phyloP scores from a whole-genome alignment of 2,329 filamentous ascomycete species.

The Penicillium sp. region DNA sequence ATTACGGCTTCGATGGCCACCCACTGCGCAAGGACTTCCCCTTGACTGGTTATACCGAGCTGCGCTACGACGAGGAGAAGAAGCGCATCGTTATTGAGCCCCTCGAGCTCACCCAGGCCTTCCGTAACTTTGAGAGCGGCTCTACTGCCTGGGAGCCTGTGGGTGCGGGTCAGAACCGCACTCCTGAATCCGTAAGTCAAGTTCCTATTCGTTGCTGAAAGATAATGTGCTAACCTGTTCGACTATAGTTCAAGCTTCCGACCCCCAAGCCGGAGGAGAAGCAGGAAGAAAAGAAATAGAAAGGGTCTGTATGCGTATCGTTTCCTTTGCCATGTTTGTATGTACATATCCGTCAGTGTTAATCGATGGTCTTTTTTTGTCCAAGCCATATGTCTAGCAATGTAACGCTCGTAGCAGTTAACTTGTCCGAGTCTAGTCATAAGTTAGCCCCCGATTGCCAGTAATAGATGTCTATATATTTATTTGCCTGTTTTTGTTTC shows the following conservation, averaged over 20 bases:
- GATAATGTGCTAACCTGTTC: constrained; percentile 6
- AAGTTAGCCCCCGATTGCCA: no score
- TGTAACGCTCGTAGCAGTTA: background rate
- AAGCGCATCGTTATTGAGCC: constrained; percentile 98
- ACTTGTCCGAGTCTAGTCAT: background rate
- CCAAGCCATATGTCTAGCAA: background rate
- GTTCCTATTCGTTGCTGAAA: background rate
- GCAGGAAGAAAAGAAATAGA: constrained; percentile 84
- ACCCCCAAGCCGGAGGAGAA: constrained; percentile 91
- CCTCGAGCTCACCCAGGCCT: constrained; percentile 92
- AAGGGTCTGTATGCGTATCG: constrained; percentile 30
- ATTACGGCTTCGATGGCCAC: constrained; percentile 98
- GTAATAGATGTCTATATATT: no score
- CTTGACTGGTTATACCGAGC: constrained; percentile 93
- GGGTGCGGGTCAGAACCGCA: constrained; percentile 64
- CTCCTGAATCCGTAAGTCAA: constrained; percentile 58
- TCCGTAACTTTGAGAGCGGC: constrained; percentile 94
- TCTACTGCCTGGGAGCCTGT: constrained; percentile 63
- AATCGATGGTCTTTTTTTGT: constrained; percentile 18
- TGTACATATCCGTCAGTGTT: constrained; percentile 28
- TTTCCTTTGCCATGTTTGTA: constrained; percentile 32
- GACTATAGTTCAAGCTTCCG: constrained; percentile 71
- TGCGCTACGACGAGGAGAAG: constrained; percentile 98
- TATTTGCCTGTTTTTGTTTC: no score
- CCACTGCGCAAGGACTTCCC: constrained; percentile 97